Base-by-base conservation (phyloP, 345 rosid species). In the Pseudoturritis turrita region DNA sequence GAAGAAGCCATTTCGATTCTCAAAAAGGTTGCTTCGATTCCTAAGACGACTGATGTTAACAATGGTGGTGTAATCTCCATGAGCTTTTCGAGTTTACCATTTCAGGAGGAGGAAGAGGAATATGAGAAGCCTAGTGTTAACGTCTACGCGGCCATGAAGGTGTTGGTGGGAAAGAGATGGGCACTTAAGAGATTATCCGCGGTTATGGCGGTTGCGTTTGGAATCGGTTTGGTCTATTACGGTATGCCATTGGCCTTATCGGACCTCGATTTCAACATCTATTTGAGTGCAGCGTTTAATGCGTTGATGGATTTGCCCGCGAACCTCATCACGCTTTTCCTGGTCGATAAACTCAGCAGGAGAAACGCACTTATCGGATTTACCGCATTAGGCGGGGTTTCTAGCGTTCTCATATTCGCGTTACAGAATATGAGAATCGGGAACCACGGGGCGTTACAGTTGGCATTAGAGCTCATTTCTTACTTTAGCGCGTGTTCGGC, bases 181-280 rank as follows among this genome's bases (percentile, higher is more conserved):
- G 87, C 93, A 3, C 55, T 75, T 22, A 72, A 72, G 61, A 72
- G 90, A 46, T 45, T 87, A n/a, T 45, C 69, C 0, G 72, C 75
- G 4, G 81, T 82, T 0, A 81, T 77, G 86, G 50, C 74, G 2
- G 53, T 76, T 3, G 93, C 85, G 21, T 79, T 85, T 43, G 93
- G 96, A 6, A 74, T 76, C 6, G 96, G 97, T 43, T 51, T 87
- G 74, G 87, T 87, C 2, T 87, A 87, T 18, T 89, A 86, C 29
- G 93, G 96, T 14, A 87, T 91, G 90, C 96, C 91, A 23, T 75
- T 91, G 33, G 83, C 85, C 11, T 82, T 81, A 3, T 83, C 80
- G 10, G 83, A 81, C 56, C 73, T 87, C 35, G 66, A 79, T 9
- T 81, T 86, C 77, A 80, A 83, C 60, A 83, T 86, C n/a, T 91